These are phyloP conservation scores for Tetradesmus obliquus DNA, from an alignment of 139 green algal genomes.

Conservation along the genomic window DNA sequence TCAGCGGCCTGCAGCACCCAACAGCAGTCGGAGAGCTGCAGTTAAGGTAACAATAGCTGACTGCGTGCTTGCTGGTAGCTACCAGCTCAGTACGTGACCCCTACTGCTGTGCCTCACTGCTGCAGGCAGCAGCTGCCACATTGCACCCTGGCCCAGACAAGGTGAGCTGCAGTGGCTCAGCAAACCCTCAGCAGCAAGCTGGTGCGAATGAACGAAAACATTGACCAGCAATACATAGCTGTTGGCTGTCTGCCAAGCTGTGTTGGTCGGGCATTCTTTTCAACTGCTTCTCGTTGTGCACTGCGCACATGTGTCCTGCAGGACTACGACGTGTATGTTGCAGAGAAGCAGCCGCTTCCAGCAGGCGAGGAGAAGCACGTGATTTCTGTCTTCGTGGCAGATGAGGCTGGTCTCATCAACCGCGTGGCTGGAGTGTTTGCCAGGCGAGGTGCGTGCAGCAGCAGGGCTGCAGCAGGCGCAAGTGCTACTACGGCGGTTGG, in stretches of 20 bases:
- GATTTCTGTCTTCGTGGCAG: constrained; percentile 96
- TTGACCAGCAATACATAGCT: neutral
- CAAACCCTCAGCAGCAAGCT: neutral
- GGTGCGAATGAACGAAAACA: neutral
- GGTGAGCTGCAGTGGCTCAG: neutral
- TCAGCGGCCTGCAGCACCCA: neutral
- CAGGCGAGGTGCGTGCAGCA: constrained; percentile 67
- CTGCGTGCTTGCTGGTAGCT: neutral
- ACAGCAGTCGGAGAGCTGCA: neutral
- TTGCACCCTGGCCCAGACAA: constrained; percentile 3
- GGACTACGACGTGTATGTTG: constrained; percentile 74
- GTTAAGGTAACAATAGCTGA: neutral
- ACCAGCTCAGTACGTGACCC: neutral
- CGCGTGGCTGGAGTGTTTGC: constrained; percentile 97
- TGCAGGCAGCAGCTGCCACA: constrained; percentile 30
- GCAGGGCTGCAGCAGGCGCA: neutral
- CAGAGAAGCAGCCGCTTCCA: constrained; percentile 79
- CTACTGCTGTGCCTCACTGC: neutral
- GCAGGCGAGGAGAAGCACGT: constrained; percentile 92
- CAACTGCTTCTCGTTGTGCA: neutral
- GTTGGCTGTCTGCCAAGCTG: neutral
- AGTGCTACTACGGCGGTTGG: neutral
- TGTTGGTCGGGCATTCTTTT: neutral
- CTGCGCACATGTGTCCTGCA: neutral
- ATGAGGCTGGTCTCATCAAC: constrained; percentile 99